Evolutionary conservation across 1,284 basidiomycete genomes (phyloP).

Genomic region (Microstroma glucosiphilum): DNA sequence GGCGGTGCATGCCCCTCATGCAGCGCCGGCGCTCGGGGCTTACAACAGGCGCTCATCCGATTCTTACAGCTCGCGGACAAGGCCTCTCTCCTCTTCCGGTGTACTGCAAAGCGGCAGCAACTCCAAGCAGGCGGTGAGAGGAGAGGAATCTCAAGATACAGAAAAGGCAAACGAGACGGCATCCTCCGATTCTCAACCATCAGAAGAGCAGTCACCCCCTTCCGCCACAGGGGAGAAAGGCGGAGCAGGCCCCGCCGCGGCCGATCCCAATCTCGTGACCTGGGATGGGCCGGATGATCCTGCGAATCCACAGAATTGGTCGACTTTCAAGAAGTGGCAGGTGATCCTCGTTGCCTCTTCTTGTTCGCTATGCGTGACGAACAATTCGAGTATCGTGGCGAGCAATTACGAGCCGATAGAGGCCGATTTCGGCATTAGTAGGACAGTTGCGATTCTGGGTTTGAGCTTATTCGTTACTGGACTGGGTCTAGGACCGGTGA

Average conservation of each 20-base stretch:
- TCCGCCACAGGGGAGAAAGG: too few species aligned
- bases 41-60: too few species aligned
- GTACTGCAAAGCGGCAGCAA: too few species aligned
- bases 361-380: conserved; percentile 32
- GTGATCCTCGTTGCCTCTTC: conserved; percentile 22
- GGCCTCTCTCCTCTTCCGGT: too few species aligned
- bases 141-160: too few species aligned
- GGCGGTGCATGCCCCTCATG: too few species aligned
- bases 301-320: conserved; percentile 28
- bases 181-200: not conserved
- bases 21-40: too few species aligned
- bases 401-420: conserved; percentile 56
- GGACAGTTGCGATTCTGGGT: conserved; percentile 66
- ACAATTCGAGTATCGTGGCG: conserved; percentile 29
- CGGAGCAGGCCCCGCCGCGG: too few species aligned
- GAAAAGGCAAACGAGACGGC: too few species aligned
- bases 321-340: conserved; percentile 18
- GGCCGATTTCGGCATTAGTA: conserved; percentile 60
- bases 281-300: conserved; percentile 16
- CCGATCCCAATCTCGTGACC: conserved; percentile 24
- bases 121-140: too few species aligned
- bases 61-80: too few species aligned
- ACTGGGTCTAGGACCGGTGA: conserved; percentile 34
- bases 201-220: conserved; percentile 2
- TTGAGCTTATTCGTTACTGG: conserved; percentile 64